Base-by-base conservation (phyloP, 2,329 filamentous ascomycete genomes). In the Ustilaginoidea virens region DNA sequence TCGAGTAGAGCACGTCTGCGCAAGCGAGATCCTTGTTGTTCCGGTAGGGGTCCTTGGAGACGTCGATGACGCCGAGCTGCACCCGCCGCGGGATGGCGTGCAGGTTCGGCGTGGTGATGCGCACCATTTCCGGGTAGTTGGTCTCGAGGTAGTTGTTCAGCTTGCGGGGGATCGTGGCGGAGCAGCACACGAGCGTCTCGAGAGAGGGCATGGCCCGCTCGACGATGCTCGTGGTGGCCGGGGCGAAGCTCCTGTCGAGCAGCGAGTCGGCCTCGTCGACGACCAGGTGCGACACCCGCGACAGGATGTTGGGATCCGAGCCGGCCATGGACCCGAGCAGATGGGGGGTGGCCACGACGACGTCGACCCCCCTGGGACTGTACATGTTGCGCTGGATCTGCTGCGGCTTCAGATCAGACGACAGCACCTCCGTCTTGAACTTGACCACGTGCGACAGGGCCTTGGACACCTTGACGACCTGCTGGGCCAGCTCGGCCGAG, bases 201-300 rank as follows among this genome's bases (percentile, higher is more conserved):
- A 96, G 58, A 1, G 83, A 90, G 0, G 87, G 83, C 5, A 74
- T 67, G 2, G 78, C 71, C 33, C 80, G 78, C 45, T 92, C 81
- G 38, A 98, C 68, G 39, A 98, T 81, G 31, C 71, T 68, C 8
- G 72, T 79, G 0, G 90, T 96, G 15, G 78, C 74, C 1, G 82
- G 76, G 4, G 80, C 69, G 58, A 98, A 98, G 34, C 83, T 92
- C 33, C 85, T 80, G 55, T 98, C 92, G 40, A 98, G 71, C 7
- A 98, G 71, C 4, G 86, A 94, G 55, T 98, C 90, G 1, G 92
- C 92, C 60, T 98, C 92, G 48, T 98, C 92, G 27, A 93, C 66
- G 34, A 98, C 69, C 8, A 98, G 66, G 48, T 96, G 82, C 2
- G 72, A 75, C 33, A 96, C 86, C 9, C 83, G 78, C n/a, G 82